A percentile compares a stretch with the other conserved stretches of the same genome.
Evolutionary conservation across 1,139 yeast species (phyloP).

Genomic region (Candida sp.): DNA sequence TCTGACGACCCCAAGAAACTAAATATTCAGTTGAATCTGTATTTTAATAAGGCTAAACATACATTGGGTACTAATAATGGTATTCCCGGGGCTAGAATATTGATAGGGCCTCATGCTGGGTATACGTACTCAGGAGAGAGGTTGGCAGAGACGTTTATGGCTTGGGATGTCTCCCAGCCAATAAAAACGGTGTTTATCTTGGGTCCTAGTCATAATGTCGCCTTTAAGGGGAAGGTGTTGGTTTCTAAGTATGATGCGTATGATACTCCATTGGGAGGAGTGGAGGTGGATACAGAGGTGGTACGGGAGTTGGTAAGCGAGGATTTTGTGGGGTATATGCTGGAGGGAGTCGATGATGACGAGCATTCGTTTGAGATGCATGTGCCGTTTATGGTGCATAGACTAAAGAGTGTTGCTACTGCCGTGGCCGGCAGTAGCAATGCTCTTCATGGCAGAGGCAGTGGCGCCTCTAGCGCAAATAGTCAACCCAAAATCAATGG

Average conservation of each 20-base stretch:
- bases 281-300: constrained; percentile 59
- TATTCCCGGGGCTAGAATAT: constrained; percentile 58
- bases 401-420: too few relatives aligned
- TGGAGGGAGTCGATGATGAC: constrained; percentile 60
- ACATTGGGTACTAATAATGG: constrained; percentile 7
- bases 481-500: constrained; percentile 9
- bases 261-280: constrained; percentile 79
- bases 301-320: constrained; percentile 26
- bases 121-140: constrained; percentile 77
- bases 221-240: constrained; percentile 59
- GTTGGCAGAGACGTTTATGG: constrained; percentile 73
- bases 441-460: too few relatives aligned
- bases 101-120: constrained; percentile 84
- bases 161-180: constrained; percentile 54
- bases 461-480: too few relatives aligned
- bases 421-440: too few relatives aligned
- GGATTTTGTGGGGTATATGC: constrained; percentile 44
- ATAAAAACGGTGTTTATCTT: constrained; percentile 69
- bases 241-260: constrained; percentile 54
- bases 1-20: constrained; percentile 41
- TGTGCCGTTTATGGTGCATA: constrained; percentile 65
- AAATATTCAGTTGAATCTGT: constrained; percentile 45
- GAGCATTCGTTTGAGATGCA: constrained; percentile 98
- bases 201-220: constrained; percentile 96
- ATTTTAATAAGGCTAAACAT: constrained; percentile 24